Evolutionary conservation across 495 filamentous ascomycete species (phyloP).

Genomic region (Annulohypoxylon nitens): DNA sequence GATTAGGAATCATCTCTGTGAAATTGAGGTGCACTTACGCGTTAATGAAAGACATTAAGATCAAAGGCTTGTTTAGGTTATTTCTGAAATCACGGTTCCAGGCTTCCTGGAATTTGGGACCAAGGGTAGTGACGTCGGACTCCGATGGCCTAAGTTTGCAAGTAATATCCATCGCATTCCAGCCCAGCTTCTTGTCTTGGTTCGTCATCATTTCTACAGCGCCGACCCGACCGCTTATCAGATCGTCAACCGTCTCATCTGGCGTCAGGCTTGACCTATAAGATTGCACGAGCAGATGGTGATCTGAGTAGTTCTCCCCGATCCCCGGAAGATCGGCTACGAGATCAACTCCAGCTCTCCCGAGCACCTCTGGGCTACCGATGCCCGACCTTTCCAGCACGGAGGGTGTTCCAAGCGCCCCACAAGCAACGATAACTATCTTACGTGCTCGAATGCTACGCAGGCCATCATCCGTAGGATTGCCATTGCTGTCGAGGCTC

Average conservation of each 20-base stretch:
- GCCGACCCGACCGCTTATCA: conserved; percentile 47
- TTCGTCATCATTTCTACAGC: conserved; percentile 42
- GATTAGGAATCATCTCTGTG: neutral
- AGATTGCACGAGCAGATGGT: conserved; percentile 51
- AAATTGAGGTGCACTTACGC: conserved; percentile 49
- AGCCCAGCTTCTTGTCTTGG: conserved; percentile 47
- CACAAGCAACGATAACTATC: conserved; percentile 66
- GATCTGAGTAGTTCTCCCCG: conserved; percentile 57
- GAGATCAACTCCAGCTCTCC: conserved; percentile 29
- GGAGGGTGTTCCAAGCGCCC: conserved; percentile 61
- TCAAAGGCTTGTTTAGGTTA: conserved; percentile 46
- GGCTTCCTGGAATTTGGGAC: conserved; percentile 46
- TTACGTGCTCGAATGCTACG: conserved; percentile 59
- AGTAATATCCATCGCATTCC: conserved; percentile 54
- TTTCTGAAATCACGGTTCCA: conserved; percentile 55
- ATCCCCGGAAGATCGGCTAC: conserved; percentile 54
- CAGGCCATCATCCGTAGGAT: neutral
- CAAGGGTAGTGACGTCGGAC: conserved; percentile 49
- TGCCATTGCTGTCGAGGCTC: conserved; percentile 40
- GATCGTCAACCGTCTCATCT: conserved; percentile 37
- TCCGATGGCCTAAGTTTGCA: conserved; percentile 53
- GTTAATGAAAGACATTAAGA: neutral
- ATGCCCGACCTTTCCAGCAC: conserved; percentile 69
- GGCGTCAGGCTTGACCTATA: conserved; percentile 35
- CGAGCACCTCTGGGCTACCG: conserved; percentile 53